phyloP scores from a whole-genome alignment of 2,329 filamentous ascomycete species.

The Aureobasidium sp. region DNA sequence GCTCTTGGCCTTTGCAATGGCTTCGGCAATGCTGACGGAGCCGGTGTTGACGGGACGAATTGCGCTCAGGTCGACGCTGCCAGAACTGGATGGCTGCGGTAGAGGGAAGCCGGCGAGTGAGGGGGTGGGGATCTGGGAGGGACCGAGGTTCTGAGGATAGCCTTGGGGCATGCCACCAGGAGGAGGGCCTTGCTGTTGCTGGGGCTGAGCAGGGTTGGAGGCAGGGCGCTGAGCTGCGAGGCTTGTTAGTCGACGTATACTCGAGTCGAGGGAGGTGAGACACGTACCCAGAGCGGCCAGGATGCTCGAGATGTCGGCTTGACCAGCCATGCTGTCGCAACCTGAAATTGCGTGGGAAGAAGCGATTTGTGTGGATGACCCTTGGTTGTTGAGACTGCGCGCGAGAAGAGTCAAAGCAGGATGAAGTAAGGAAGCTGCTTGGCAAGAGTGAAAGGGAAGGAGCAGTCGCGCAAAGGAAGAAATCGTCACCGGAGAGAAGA shows the following conservation, averaged over 20 bases:
- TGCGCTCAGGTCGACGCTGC: constrained; percentile 70
- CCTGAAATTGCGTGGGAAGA: not conserved
- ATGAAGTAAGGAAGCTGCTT: not conserved
- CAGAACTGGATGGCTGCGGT: constrained; percentile 64
- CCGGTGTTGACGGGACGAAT: constrained; percentile 75
- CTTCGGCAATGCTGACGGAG: constrained; percentile 75
- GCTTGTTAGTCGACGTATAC: constrained; percentile 7
- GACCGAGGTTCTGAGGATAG: constrained; percentile 34
- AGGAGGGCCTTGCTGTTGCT: constrained; percentile 28
- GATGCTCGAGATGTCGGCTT: constrained; percentile 45
- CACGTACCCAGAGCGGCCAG: constrained; percentile 44
- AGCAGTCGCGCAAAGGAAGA: not conserved
- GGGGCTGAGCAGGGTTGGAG: constrained; percentile 31
- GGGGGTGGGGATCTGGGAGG: constrained; percentile 30
- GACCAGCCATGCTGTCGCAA: constrained; percentile 36
- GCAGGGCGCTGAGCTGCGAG: constrained; percentile 42
- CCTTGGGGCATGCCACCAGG: constrained; percentile 34
- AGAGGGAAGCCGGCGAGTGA: constrained; percentile 42
- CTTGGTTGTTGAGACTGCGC: not conserved
- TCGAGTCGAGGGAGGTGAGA: not conserved
- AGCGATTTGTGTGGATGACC: not conserved
- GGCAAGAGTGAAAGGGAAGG: not conserved
- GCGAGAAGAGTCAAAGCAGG: not conserved
- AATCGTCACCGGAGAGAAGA: constrained; percentile 6
- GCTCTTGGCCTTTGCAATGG: constrained; percentile 75